Evolutionary conservation across 768 basidiomycete species (phyloP), one percentile per base, ranked within the genome.

Genomic region (Trametes cinnabarina): DNA sequence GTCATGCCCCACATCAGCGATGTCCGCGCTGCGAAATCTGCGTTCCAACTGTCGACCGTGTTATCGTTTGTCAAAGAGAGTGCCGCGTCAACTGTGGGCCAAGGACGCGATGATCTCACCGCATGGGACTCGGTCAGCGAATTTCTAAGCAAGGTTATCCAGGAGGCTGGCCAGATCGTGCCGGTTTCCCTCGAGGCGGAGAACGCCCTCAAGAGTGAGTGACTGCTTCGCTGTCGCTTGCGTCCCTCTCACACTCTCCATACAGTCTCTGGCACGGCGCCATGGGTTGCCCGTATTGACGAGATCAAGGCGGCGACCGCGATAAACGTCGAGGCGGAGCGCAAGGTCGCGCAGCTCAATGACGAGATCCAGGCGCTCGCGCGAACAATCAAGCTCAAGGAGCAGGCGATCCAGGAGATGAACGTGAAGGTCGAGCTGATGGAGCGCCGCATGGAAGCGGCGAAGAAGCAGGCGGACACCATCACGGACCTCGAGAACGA

Each of bases 391-490:
- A 90, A 90, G 69, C 74, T 83, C n/a, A 86, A 92, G 74, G 97
- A 98, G 61, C 94, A 97, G 77, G 80, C 73, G 23, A 86, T 93
- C 34, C 94, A 98, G 71, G 97, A 98, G 68, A 79, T 86, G 4
- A 76, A 78, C 2, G 94, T 98, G 54, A 98, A 95, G 78, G 93
- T 98, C 55, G 93, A 98, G 70, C 80, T 95, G 14, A 90, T 98
- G 84, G 94, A 97, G 69, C 85, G 94, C 44, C 83, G 94, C 30
- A 86, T 94, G 79, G 95, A 98, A 69, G 82, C 86, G 2, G 87
- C 86, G 60, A 95, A 93, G 80, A 92, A 89, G 70, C 92, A 96
- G 73, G 86, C 88, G 4, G 96, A 98, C 55, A 75, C 81, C 7
- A 89, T 98, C 50, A 71, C 77, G 14, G 89, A 92, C 59, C 82